Conservation (phyloP, 169 alveolate genomes). For the Perkinsus chesapeaki region DNA sequence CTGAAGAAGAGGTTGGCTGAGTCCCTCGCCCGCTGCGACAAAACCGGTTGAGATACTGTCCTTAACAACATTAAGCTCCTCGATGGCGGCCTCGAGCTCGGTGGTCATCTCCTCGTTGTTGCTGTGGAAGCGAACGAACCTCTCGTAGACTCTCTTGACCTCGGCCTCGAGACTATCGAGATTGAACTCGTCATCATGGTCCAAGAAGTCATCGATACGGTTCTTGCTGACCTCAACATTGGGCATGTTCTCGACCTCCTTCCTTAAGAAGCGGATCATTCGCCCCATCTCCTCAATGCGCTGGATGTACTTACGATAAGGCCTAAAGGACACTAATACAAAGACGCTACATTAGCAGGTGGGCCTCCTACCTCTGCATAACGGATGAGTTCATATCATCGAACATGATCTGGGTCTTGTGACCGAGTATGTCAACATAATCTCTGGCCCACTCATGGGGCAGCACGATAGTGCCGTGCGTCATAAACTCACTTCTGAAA, state of each 20-base stretch:
- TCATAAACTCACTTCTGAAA: constrained; percentile 68
- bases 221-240: constrained; percentile 2
- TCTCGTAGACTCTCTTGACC: not conserved
- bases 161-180: constrained; percentile 61
- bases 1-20: not conserved
- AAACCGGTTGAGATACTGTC: not conserved
- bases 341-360: not conserved
- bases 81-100: constrained; percentile 7
- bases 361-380: not conserved
- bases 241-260: constrained; percentile 40
- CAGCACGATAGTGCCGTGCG: constrained; percentile 80
- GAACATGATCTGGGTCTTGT: constrained; percentile 68
- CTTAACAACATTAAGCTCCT: constrained; percentile 2
- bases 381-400: constrained; percentile 41
- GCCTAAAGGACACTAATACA: constrained; percentile 17
- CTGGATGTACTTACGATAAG: constrained; percentile 74
- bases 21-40: not conserved
- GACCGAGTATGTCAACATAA: constrained; percentile 67
- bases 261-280: constrained; percentile 59
- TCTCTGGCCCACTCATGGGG: constrained; percentile 82
- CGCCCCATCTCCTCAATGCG: constrained; percentile 85
- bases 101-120: not conserved
- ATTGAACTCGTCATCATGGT: constrained; percentile 57
- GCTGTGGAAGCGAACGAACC: not conserved
- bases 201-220: constrained; percentile 51